Evolutionary conservation across 345 rosid genomes (phyloP).

Genomic region (Eucalyptus albens): DNA sequence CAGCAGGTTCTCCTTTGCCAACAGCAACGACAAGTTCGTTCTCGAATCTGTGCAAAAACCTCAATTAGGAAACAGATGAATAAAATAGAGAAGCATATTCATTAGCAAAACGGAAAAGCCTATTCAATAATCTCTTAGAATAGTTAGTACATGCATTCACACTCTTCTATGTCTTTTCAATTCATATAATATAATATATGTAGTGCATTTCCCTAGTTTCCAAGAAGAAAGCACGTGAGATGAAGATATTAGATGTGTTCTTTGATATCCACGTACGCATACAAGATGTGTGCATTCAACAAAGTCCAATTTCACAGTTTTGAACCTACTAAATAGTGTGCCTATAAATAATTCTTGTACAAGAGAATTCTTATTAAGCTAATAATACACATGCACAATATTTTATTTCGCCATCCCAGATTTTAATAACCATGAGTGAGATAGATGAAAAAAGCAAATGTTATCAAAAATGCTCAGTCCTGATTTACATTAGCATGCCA

Average conservation of each 20-base stretch:
- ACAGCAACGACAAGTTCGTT: conserved; percentile 66
- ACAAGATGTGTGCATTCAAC: background rate
- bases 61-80: background rate
- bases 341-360: background rate
- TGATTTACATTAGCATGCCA: background rate
- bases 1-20: conserved; percentile 92
- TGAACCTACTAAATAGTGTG: background rate
- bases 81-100: background rate
- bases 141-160: background rate
- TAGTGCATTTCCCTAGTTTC: background rate
- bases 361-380: background rate
- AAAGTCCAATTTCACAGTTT: background rate
- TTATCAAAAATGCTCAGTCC: background rate
- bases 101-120: background rate
- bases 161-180: background rate
- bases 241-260: background rate
- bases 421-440: background rate
- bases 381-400: background rate
- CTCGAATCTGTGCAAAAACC: conserved; percentile 32
- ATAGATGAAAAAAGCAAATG: background rate
- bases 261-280: background rate
- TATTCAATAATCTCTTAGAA: background rate
- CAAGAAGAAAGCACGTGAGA: background rate
- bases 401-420: background rate
- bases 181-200: background rate